These are phyloP conservation scores for Colletotrichum destructivum DNA, from an alignment of 2,329 filamentous ascomycete species.

Conservation along the genomic window DNA sequence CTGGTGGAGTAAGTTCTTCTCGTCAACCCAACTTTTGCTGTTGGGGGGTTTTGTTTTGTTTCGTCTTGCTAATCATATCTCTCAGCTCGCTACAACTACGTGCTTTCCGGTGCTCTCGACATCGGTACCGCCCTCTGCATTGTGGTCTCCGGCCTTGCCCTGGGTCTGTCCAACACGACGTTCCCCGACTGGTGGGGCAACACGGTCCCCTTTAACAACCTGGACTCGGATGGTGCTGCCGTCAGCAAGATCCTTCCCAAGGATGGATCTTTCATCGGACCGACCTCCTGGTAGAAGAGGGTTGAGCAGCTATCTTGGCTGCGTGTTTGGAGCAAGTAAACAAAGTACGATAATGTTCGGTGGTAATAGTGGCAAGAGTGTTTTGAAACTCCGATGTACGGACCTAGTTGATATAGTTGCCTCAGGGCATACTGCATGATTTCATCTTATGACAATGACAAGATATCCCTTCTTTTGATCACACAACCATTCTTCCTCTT, in stretches of 20 bases:
- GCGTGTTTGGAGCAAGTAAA: background rate
- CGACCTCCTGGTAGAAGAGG: constrained; percentile 45
- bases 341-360: background rate
- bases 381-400: background rate
- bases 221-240: constrained; percentile 49
- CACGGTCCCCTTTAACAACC: constrained; percentile 51
- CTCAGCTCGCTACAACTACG: constrained; percentile 69
- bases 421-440: background rate
- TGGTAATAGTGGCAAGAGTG: background rate
- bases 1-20: constrained; percentile 64
- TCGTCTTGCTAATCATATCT: background rate
- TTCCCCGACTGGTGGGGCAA: constrained; percentile 69
- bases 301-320: background rate
- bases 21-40: too few relatives aligned
- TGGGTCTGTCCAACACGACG: constrained; percentile 60
- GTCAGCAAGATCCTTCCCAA: constrained; percentile 49
- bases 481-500: background rate
- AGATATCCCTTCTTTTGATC: constrained; percentile 11
- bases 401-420: background rate
- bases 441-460: constrained; percentile 1
- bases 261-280: constrained; percentile 49
- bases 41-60: background rate
- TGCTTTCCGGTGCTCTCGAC: constrained; percentile 71
- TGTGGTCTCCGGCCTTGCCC: constrained; percentile 64
- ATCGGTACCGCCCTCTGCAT: constrained; percentile 72